phyloP scores from a whole-genome alignment of 2,329 filamentous ascomycete species.

The Cladophialophora bantiana region DNA sequence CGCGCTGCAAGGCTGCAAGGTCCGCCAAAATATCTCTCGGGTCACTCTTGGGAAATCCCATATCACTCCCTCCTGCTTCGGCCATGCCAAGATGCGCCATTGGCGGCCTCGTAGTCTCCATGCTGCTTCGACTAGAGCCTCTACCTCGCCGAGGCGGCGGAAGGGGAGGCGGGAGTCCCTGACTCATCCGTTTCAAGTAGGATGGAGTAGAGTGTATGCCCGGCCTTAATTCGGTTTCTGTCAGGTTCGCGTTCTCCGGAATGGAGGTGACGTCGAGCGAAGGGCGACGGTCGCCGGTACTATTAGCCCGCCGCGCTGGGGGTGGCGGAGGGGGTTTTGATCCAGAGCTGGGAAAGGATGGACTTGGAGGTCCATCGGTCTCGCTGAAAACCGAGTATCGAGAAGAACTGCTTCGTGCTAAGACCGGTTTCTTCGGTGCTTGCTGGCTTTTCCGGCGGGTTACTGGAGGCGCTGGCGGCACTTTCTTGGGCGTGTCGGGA shows the following conservation, averaged over 20 bases:
- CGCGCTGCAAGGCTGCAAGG: conserved; percentile 72
- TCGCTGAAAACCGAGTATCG: conserved; percentile 42
- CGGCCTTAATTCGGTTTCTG: conserved; percentile 9
- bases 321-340: conserved; percentile 51
- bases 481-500: conserved; percentile 39
- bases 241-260: conserved; percentile 17
- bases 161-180: conserved; percentile 50
- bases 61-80: conserved; percentile 5
- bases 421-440: conserved; percentile 47
- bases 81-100: conserved; percentile 31
- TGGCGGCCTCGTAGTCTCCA: conserved; percentile 40
- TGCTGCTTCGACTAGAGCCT: conserved; percentile 51
- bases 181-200: conserved; percentile 29
- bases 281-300: conserved; percentile 42
- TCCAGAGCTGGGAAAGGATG: conserved; percentile 40
- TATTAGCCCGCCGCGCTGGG: conserved; percentile 59
- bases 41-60: conserved; percentile 29
- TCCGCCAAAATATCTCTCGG: conserved; percentile 73
- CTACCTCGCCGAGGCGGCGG: conserved; percentile 58
- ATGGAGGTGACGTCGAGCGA: conserved; percentile 33
- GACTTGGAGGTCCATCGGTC: conserved; percentile 43
- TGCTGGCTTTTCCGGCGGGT: conserved; percentile 57
- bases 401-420: conserved; percentile 45
- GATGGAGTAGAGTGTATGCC: conserved; percentile 20
- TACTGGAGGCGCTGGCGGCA: conserved; percentile 57